Evolutionary conservation across 2,329 filamentous ascomycete genomes (phyloP).

Genomic region (Trichoderma hamatum): DNA sequence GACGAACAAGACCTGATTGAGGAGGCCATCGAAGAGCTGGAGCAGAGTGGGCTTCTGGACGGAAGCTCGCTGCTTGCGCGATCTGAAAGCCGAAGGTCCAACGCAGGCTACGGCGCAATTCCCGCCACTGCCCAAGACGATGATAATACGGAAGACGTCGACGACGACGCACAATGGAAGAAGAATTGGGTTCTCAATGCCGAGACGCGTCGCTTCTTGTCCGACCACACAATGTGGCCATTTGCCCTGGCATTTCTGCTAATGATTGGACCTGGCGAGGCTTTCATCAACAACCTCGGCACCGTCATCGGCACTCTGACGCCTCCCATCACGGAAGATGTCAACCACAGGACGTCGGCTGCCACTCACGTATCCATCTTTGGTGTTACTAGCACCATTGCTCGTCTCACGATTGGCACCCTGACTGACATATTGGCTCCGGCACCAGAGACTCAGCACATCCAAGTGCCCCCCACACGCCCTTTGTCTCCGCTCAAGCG

Average conservation of each 20-base stretch:
- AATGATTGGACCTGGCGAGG: constrained; percentile 92
- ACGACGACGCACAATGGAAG: constrained; percentile 63
- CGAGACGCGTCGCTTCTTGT: constrained; percentile 82
- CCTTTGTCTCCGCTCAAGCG: constrained; percentile 38
- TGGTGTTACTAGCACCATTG: constrained; percentile 85
- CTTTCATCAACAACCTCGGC: constrained; percentile 96
- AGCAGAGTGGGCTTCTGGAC: constrained; percentile 80
- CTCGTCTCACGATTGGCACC: constrained; percentile 85
- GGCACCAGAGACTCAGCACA: constrained; percentile 61
- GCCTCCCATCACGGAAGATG: constrained; percentile 53
- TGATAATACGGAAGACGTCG: constrained; percentile 49
- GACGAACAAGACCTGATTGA: constrained; percentile 88
- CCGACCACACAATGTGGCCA: constrained; percentile 93
- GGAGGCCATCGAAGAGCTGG: constrained; percentile 86
- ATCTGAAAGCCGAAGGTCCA: constrained; percentile 59
- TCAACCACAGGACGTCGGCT: constrained; percentile 58
- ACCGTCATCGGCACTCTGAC: constrained; percentile 89
- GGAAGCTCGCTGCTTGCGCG: constrained; percentile 72
- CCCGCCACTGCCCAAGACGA: constrained; percentile 48
- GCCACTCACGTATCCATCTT: constrained; percentile 93
- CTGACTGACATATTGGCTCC: constrained; percentile 85
- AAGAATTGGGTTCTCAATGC: constrained; percentile 91
- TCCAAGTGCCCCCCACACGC: constrained; percentile 46
- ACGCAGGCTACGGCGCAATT: constrained; percentile 69
- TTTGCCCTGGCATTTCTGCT: constrained; percentile 90